These are phyloP conservation scores for Lunularia cruciata DNA, from an alignment of 225 moss, liverwort and hornwort genomes.

Conservation along the genomic window DNA sequence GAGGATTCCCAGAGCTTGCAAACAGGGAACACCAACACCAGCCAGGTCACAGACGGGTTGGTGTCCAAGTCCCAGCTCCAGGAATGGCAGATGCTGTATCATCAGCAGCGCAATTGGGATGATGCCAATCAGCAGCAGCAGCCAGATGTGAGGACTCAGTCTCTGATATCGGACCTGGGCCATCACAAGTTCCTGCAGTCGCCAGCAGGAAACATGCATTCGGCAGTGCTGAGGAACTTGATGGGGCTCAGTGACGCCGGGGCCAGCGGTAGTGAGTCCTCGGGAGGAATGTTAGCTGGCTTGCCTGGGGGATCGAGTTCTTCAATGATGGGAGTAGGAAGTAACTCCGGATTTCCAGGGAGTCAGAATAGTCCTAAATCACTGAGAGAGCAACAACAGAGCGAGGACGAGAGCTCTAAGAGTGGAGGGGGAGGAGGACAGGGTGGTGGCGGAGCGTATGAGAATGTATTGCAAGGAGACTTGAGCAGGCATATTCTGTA, in stretches of 20 bases:
- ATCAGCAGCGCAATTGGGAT: conserved; percentile 57
- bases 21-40: conserved; percentile 58
- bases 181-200: conserved; percentile 39
- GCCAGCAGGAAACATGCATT: conserved; percentile 37
- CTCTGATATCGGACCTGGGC: conserved; percentile 31
- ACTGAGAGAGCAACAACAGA: conserved; percentile 48
- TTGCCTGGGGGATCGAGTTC: conserved; percentile 62
- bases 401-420: conserved; percentile 85
- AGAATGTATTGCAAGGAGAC: conserved; percentile 64
- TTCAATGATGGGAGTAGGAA: conserved; percentile 41
- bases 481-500: conserved; percentile 68
- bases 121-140: conserved; percentile 41
- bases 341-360: conserved; percentile 47
- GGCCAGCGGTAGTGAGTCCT: conserved; percentile 55
- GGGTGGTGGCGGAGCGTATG: conserved; percentile 61
- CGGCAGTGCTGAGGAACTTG: conserved; percentile 69
- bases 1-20: conserved; percentile 76
- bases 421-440: conserved; percentile 28
- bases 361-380: conserved; percentile 40
- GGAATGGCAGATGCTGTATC: conserved; percentile 97
- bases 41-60: conserved; percentile 61
- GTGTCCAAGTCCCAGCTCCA: conserved; percentile 68
- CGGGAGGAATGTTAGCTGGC: conserved; percentile 50
- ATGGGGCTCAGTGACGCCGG: conserved; percentile 72
- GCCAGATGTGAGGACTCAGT: conserved; percentile 48